Evolutionary conservation across 2,329 filamentous ascomycete genomes (phyloP).

Genomic region (Beauveria sp.): DNA sequence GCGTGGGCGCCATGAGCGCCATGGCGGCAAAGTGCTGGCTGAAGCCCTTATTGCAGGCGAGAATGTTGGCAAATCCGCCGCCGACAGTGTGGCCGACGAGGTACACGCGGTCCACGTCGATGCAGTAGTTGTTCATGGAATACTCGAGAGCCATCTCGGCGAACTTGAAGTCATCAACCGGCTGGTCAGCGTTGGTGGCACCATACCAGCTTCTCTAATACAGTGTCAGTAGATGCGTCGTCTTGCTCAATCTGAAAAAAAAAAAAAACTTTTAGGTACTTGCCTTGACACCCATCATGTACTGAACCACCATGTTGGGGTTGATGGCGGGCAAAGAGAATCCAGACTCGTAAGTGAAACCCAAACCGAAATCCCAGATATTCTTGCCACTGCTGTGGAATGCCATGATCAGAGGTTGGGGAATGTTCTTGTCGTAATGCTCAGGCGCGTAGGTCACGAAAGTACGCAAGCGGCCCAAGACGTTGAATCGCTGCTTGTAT

Average conservation of each 20-base stretch:
- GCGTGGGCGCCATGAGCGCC: slow-evolving; percentile 23
- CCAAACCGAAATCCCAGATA: too few relatives aligned
- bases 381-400: background rate
- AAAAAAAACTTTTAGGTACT: background rate
- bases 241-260: background rate
- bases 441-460: background rate
- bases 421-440: background rate
- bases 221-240: background rate
- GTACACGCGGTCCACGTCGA: slow-evolving; percentile 30
- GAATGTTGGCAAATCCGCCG: slow-evolving; percentile 30
- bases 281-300: slow-evolving; percentile 33
- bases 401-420: background rate
- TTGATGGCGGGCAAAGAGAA: background rate
- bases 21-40: slow-evolving; percentile 30
- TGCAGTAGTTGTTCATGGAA: slow-evolving; percentile 26
- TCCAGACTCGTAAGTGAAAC: background rate
- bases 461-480: background rate
- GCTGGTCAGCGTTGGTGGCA: slow-evolving; percentile 22
- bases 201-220: slow-evolving; percentile 30
- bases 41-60: slow-evolving; percentile 29
- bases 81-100: slow-evolving; percentile 33
- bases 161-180: slow-evolving; percentile 33
- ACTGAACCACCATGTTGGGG: slow-evolving; percentile 27
- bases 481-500: background rate
- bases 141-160: slow-evolving; percentile 30